Evolutionary conservation across 2,329 filamentous ascomycete genomes (phyloP), one percentile per base, ranked within the genome.

Genomic region (Triangularia setosa): DNA sequence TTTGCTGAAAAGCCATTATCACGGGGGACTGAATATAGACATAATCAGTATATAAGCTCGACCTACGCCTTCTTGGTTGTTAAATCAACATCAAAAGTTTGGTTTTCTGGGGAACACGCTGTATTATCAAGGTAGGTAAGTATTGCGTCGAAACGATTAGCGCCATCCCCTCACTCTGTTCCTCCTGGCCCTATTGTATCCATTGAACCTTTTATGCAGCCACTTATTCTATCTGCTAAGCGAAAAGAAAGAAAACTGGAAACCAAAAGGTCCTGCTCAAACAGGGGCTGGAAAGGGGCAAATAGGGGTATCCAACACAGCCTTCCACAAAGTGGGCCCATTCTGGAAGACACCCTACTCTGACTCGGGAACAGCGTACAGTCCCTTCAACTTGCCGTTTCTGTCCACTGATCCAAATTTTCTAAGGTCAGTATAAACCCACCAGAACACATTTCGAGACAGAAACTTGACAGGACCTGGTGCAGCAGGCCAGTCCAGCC

Each of bases 401-500:
- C 67, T 63, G 59, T 75, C 70, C 55, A 68, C 69, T 0, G 72
- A 59, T 0, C 65, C 70, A 69, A 75, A 75, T 68, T 72, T 73
- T 63, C 70, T 69, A 54, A 63, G 66, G 57, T 66, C 65, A 9
- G 57, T 14, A 25, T 73, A 54, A 0, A 73, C 28, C 55, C 65
- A 67, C 59, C 65, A 74, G 9, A 67, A 61, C 18, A 68, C 33
- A 16, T 28, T 71, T 5, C 53, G 68, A 44, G 24, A 60, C 6
- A 74, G 21, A 8, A 72, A 56, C 62, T 65, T 66, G 56, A 73
- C 44, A 7, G 67, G 24, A 1, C 27, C 64, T 1, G 73, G 72
- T 0, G 68, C 65, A 12, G 69, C 67, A n/a, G 71, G 71, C 61
- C 64, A 72, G 18, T 61, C 11, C 1, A 11, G 12, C 89, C 72